A percentile compares a stretch with the other conserved stretches of the same genome.
Evolutionary conservation across 1,284 basidiomycete genomes (phyloP).

Genomic region (Flammula alnicola): DNA sequence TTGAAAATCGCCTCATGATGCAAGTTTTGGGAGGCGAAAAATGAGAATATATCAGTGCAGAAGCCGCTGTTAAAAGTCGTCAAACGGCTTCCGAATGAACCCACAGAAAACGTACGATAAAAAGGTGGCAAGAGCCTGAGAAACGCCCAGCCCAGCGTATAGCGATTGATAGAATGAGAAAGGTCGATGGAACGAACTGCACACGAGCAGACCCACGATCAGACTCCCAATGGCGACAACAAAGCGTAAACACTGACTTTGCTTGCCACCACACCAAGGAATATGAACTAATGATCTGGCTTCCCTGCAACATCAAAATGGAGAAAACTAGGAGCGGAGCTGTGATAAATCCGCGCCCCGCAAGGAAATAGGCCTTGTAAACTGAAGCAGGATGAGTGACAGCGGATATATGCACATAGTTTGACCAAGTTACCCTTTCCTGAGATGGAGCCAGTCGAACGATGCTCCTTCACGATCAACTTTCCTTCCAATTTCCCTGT

Average conservation of each 20-base stretch:
- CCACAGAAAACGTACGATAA: conserved; percentile 45
- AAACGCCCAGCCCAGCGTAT: conserved; percentile 69
- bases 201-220: conserved; percentile 16
- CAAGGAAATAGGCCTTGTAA: conserved; percentile 69
- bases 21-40: conserved; percentile 61
- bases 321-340: conserved; percentile 61
- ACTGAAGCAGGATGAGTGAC: conserved; percentile 43
- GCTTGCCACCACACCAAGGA: conserved; percentile 78
- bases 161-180: conserved; percentile 73
- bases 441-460: conserved; percentile 70
- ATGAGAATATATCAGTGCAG: conserved; percentile 59
- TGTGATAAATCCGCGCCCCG: conserved; percentile 63
- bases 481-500: conserved; percentile 67
- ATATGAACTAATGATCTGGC: conserved; percentile 57
- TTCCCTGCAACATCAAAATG: conserved; percentile 68
- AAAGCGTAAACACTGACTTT: conserved; percentile 44
- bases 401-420: neutral
- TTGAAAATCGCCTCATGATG: conserved; percentile 58
- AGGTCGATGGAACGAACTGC: conserved; percentile 50
- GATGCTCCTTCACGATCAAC: conserved; percentile 65
- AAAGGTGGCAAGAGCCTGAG: conserved; percentile 70
- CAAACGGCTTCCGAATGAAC: conserved; percentile 2
- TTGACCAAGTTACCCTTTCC: conserved; percentile 45
- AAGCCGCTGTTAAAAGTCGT: conserved; percentile 47
- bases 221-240: neutral